Evolutionary conservation across 169 alveolate genomes (phyloP).

Genomic region (Plasmodium cynomolgi): DNA sequence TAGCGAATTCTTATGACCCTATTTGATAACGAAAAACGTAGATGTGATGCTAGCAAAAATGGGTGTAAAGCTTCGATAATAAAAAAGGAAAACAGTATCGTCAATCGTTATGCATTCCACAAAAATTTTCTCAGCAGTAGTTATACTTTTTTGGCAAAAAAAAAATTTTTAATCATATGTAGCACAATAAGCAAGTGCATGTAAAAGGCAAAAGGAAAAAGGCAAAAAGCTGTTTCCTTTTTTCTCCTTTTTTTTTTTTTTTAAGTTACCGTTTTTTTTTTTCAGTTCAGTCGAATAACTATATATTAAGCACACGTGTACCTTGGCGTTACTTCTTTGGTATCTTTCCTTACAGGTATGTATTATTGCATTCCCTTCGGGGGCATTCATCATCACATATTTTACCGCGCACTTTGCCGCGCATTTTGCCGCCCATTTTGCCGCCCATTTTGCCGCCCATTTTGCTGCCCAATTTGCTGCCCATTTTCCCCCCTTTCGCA

Average conservation of each 20-base stretch:
- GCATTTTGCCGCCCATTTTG: background rate
- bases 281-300: background rate
- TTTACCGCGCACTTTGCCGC: background rate
- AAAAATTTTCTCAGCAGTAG: background rate
- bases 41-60: background rate
- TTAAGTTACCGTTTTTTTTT: background rate
- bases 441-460: background rate
- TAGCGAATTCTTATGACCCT: background rate
- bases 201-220: background rate
- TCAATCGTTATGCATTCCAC: background rate
- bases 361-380: background rate
- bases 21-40: background rate
- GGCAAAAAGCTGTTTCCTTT: background rate
- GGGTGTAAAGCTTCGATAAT: background rate
- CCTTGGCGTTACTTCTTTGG: background rate
- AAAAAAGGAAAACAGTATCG: background rate
- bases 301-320: background rate
- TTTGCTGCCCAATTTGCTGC: background rate
- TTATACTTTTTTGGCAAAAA: slow-evolving; percentile 1
- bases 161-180: background rate
- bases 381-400: background rate
- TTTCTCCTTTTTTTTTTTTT: background rate
- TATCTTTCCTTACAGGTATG: background rate
- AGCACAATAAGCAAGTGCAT: background rate
- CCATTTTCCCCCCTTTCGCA: background rate